Evolutionary conservation across 768 basidiomycete genomes (phyloP).

Genomic region (Ephemerocybe angulata): DNA sequence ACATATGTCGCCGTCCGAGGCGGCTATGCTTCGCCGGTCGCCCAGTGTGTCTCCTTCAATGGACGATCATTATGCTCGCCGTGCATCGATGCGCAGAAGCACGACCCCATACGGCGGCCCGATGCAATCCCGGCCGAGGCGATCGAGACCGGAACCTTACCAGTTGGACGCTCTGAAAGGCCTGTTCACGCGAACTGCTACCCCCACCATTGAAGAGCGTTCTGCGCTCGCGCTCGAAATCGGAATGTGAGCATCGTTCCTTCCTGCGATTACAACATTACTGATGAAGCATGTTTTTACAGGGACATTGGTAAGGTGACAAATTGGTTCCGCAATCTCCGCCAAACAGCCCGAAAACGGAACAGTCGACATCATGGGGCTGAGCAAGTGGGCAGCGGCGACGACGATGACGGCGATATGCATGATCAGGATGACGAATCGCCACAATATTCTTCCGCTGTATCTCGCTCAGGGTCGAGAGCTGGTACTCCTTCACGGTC

Average conservation of each 20-base stretch:
- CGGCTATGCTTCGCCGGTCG: conserved; percentile 30
- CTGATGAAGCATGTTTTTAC: conserved; percentile 16
- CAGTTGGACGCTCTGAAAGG: conserved; percentile 75
- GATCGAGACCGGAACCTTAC: conserved; percentile 74
- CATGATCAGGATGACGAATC: conserved; percentile 34
- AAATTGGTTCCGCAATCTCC: conserved; percentile 84
- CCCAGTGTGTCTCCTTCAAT: conserved; percentile 38
- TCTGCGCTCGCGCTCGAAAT: conserved; percentile 68
- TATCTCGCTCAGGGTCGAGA: conserved; percentile 40
- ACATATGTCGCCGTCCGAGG: conserved; percentile 27
- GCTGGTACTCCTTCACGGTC: conserved; percentile 42
- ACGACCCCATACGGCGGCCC: conserved; percentile 44
- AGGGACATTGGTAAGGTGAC: conserved; percentile 84
- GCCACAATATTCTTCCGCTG: conserved; percentile 33
- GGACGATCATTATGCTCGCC: conserved; percentile 36
- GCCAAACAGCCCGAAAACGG: conserved; percentile 76
- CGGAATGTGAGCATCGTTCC: conserved; percentile 56
- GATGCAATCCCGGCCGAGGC: conserved; percentile 51
- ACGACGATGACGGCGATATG: conserved; percentile 42
- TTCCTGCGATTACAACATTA: conserved; percentile 13
- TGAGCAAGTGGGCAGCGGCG: conserved; percentile 42
- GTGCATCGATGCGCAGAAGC: conserved; percentile 37
- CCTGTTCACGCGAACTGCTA: conserved; percentile 62
- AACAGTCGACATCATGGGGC: conserved; percentile 47
- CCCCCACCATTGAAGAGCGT: conserved; percentile 79